These are phyloP conservation scores for Solanum tarijense DNA, from an alignment of 257 asterid genomes.

Conservation along the genomic window DNA sequence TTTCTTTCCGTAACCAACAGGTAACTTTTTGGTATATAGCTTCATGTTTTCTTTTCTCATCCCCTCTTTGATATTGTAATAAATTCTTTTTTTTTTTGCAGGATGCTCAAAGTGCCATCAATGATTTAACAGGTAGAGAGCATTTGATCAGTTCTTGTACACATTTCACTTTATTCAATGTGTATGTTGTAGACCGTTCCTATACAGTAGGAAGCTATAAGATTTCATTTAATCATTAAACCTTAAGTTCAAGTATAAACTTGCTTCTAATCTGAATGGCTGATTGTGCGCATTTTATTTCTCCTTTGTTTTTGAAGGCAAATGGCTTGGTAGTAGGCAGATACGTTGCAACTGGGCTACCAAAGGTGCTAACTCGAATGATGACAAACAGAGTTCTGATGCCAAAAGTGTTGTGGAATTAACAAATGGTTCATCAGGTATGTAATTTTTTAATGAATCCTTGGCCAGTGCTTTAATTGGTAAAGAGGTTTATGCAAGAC, in stretches of 20 bases:
- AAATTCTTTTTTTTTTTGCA: slow-evolving; percentile 14
- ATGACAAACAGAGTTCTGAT: slow-evolving; percentile 67
- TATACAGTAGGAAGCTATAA: background rate
- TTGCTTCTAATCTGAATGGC: background rate
- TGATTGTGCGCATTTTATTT: background rate
- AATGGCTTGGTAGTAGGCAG: slow-evolving; percentile 95
- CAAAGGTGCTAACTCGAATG: slow-evolving; percentile 69
- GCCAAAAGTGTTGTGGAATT: slow-evolving; percentile 77
- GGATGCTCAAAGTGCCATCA: slow-evolving; percentile 96
- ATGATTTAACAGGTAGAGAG: slow-evolving; percentile 67
- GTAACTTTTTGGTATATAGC: slow-evolving; percentile 15
- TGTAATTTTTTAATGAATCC: background rate
- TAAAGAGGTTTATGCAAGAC: background rate
- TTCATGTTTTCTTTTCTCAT: background rate
- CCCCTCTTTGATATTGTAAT: background rate
- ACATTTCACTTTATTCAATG: background rate
- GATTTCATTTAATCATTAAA: background rate
- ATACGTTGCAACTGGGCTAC: slow-evolving; percentile 97
- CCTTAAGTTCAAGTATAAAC: background rate
- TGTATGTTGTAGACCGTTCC: background rate
- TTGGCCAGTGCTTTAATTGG: background rate
- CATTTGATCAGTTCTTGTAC: background rate
- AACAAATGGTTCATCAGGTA: slow-evolving; percentile 68
- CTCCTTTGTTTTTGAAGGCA: slow-evolving; percentile 32
- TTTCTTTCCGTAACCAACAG: slow-evolving; percentile 88